Percentiles rank a stretch among this genome's conserved stretches.
phyloP scores from a whole-genome alignment of 768 basidiomycete species.

The Pholiota conissans region DNA sequence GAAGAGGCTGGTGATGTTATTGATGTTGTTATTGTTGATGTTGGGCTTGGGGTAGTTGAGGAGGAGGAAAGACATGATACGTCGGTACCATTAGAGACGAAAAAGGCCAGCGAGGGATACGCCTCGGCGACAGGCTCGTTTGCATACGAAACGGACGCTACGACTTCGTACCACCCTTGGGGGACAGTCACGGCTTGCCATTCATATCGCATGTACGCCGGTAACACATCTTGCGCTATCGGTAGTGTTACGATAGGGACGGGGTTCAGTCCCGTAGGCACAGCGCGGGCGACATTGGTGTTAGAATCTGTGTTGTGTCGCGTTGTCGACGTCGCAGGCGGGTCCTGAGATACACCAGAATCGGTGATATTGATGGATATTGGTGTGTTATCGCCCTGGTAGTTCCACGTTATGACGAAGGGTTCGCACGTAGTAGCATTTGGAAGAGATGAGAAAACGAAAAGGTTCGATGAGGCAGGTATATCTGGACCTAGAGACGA shows the following conservation, averaged over 20 bases:
- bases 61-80: conserved; percentile 31
- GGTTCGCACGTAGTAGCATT: conserved; percentile 28
- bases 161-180: conserved; percentile 48
- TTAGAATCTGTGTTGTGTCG: background rate
- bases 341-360: conserved; percentile 28
- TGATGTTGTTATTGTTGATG: conserved; percentile 9
- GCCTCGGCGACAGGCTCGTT: too few species aligned
- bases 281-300: conserved; percentile 8
- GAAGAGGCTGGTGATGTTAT: conserved; percentile 13
- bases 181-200: conserved; percentile 50
- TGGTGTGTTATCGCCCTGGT: conserved; percentile 28
- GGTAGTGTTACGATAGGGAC: conserved; percentile 15
- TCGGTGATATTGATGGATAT: conserved; percentile 42
- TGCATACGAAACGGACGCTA: conserved; percentile 27
- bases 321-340: conserved; percentile 9
- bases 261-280: conserved; percentile 16
- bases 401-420: conserved; percentile 36
- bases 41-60: background rate
- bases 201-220: conserved; percentile 25
- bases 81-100: conserved; percentile 28
- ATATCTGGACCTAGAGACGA: conserved; percentile 10
- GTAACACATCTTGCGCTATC: conserved; percentile 30
- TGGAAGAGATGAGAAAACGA: background rate
- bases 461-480: conserved; percentile 19
- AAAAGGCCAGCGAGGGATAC: too few species aligned